Evolutionary conservation across 148 eudicot genomes (phyloP), one percentile per base, ranked within the genome.

Genomic region (Rhododendron williamsianum): DNA sequence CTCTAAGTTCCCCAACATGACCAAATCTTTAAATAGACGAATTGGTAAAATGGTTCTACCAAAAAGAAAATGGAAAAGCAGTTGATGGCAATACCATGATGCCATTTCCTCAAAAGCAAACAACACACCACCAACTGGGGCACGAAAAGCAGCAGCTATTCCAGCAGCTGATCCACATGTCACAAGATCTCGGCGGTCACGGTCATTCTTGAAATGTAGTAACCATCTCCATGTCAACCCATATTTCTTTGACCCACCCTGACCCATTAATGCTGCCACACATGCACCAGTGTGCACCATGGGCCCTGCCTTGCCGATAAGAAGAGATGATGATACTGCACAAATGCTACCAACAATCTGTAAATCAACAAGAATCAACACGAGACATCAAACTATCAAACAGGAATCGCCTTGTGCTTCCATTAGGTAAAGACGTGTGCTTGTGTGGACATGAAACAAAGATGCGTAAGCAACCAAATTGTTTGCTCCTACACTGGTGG

Each of bases 91-190:
- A 67, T 95, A 97, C 98, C 99, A 97, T 84, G 99, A 94, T 79
- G 99, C 91, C 99, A 95, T 94, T 94, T 93, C 98, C 91, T 97
- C 99, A 81, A 97, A 87, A 87, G 99, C 98, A 91, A 95, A 97
- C 85, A 97, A 84, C 80, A 97, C 91, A 82, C 99, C 99, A 82
- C 99, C 99, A 89, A 94, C 96, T 18, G 98, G 99, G 84, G 99
- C 92, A 88, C 99, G 98, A 85, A 97, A 97, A 84, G 98, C 94
- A 89, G 98, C 98, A 84, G 98, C 96, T 63, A 97, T 95, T 83
- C 99, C 99, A 82, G 96, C 96, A 85, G 99, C 98, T 72, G 95
- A 84, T 83, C 98, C 99, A 88, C 94, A 92, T 76, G 98, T 96
- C 76, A 97, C 98, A 87, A 95, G 93, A 92, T 97, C 99, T 86